Base-by-base conservation (phyloP, 1,139 yeast species). In the Saccharomycopsis hybrid region DNA sequence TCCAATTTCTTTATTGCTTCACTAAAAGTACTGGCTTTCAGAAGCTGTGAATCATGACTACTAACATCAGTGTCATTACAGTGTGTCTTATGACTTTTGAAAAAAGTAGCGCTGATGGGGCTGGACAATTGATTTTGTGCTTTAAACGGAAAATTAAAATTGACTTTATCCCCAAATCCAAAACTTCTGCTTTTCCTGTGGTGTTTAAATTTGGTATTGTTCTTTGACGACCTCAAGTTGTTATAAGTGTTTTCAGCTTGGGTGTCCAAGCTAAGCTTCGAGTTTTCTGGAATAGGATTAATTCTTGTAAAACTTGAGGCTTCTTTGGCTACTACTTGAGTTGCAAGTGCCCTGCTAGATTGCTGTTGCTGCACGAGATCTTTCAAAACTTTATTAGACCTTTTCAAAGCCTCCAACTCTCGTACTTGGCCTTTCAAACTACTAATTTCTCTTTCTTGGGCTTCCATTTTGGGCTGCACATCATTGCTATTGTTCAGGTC, bases 101-200 rank as follows among this genome's bases (percentile, higher is more conserved):
- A 39, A 25, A 44, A 39, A 36, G 11, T 37, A 11, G n/a, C 13
- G n/a, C 11, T 13, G 11, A 27, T 29, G 8, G 44, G 43, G 31
- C 13, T n/a, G 9, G 2, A 7, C 3, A 27, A 41, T 4, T n/a
- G 18, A 11, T 46, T 29, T 5, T 9, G 25, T 8, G 24, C 5
- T 24, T 37, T 37, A 27, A 44, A 44, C 11, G 30, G 42, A 40
- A 48, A 46, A 11, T 43, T 43, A 29, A 46, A 46, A 13, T 13
- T 41, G 13, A 50, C 30, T 37, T 18, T 50, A 24, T 50, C 53
- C 30, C 53, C 53, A 28, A 50, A 38, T 2, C 53, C 53, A 44
- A 50, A 50, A 41, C 48, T 43, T 44, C 53, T 43, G 27, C 52
- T 48, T 37, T 50, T 50, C 39, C 53, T 24, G 36, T 50, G 53